These are phyloP conservation scores for Vigna nakashimae DNA, from an alignment of 306 rosid species.

Conservation along the genomic window DNA sequence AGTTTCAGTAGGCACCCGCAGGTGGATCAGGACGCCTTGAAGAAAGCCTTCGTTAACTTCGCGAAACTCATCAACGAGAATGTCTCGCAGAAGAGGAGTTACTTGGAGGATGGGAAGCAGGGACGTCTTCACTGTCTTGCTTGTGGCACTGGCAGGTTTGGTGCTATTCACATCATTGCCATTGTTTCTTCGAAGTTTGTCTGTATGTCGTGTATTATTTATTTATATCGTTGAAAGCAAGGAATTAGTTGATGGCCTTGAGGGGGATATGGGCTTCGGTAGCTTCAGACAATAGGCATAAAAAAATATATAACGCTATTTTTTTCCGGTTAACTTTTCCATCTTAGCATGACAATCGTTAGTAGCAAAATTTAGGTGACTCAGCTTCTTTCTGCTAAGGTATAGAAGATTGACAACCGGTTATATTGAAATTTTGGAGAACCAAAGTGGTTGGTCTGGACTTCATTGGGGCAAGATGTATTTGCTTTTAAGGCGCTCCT, in stretches of 20 bases:
- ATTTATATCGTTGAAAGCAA: background rate
- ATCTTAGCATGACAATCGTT: background rate
- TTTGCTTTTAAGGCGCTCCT: background rate
- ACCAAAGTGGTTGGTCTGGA: background rate
- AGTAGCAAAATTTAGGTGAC: background rate
- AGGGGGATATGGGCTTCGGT: background rate
- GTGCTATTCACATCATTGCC: conserved; percentile 40
- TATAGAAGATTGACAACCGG: background rate
- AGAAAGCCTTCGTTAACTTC: conserved; percentile 73
- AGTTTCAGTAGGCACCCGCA: conserved; percentile 42
- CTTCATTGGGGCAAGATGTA: background rate
- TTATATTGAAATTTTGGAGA: conserved; percentile 23
- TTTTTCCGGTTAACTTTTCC: background rate
- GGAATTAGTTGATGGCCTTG: background rate
- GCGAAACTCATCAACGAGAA: conserved; percentile 72
- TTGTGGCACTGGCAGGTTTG: conserved; percentile 75
- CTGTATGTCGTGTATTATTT: background rate
- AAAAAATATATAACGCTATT: background rate
- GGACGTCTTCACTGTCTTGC: conserved; percentile 83
- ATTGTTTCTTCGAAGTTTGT: conserved; percentile 12
- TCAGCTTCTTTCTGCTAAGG: conserved; percentile 1
- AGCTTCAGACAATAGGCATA: background rate
- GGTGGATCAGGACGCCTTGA: conserved; percentile 75
- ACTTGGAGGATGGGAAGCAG: conserved; percentile 78
- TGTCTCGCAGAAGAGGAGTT: conserved; percentile 65